Conservation (phyloP, 441 rosid genomes). For the Manihot esculenta region DNA sequence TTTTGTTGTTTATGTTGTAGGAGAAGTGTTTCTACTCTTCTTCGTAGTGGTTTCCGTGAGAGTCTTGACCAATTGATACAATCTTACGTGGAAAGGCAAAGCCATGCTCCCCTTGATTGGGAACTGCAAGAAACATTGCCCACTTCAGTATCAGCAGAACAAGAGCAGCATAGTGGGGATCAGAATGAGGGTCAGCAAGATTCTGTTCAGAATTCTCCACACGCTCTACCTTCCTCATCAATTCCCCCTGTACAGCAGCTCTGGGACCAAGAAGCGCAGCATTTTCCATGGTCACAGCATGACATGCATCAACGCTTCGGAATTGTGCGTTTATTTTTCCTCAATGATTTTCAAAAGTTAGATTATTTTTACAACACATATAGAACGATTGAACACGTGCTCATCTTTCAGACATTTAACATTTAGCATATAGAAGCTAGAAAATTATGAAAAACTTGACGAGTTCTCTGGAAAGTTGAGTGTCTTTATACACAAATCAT, state of each 20-base stretch:
- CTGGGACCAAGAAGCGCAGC: constrained; percentile 64
- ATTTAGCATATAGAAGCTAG: constrained; percentile 6
- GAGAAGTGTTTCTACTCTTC: constrained; percentile 95
- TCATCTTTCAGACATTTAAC: not conserved
- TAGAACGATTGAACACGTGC: not conserved
- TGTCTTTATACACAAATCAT: not conserved
- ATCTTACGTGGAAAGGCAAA: constrained; percentile 88
- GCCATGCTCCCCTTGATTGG: constrained; percentile 58
- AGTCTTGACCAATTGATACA: constrained; percentile 82
- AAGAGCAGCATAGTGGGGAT: constrained; percentile 51
- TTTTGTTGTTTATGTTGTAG: constrained; percentile 43
- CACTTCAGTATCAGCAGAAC: constrained; percentile 39
- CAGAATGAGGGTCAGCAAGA: constrained; percentile 47
- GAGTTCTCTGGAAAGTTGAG: not conserved
- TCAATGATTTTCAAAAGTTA: not conserved
- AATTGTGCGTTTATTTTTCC: constrained; percentile 47
- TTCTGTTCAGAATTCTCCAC: constrained; percentile 41
- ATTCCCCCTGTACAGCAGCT: constrained; percentile 47
- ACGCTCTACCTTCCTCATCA: constrained; percentile 47
- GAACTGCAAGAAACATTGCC: constrained; percentile 58
- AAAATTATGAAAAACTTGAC: not conserved
- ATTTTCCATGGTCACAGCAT: constrained; percentile 56
- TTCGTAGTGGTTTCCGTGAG: constrained; percentile 82
- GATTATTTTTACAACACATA: not conserved
- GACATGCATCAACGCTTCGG: constrained; percentile 69